phyloP scores from a whole-genome alignment of 2,329 filamentous ascomycete species.

The Paecilomyces niveus region DNA sequence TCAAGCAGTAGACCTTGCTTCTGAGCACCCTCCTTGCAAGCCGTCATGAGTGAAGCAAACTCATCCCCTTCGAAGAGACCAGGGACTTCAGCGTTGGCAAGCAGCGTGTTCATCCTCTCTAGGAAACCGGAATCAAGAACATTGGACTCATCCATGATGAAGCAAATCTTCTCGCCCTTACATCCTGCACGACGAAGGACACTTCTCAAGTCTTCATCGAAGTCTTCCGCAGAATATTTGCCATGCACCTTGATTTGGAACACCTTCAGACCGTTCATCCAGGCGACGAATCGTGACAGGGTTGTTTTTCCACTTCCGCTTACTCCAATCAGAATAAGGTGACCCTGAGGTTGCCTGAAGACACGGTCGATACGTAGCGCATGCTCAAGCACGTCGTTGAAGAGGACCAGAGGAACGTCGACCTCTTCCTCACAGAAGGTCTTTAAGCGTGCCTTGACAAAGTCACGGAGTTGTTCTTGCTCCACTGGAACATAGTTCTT shows the following conservation, averaged over 20 bases:
- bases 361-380: slow-evolving; percentile 97
- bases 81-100: slow-evolving; percentile 98
- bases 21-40: slow-evolving; percentile 96
- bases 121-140: slow-evolving; percentile 97
- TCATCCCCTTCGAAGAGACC: slow-evolving; percentile 99
- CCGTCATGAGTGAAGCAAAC: slow-evolving; percentile 96
- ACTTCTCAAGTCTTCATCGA: slow-evolving; percentile 92
- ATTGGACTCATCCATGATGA: slow-evolving; percentile 99
- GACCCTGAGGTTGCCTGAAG: slow-evolving; percentile 95
- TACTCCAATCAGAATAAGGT: slow-evolving; percentile 96
- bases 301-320: slow-evolving; percentile 99
- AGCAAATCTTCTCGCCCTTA: slow-evolving; percentile 99
- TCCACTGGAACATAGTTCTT: slow-evolving; percentile 98
- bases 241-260: slow-evolving; percentile 99
- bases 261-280: slow-evolving; percentile 99
- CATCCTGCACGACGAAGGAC: slow-evolving; percentile 90
- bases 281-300: slow-evolving; percentile 92
- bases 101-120: slow-evolving; percentile 96
- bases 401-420: slow-evolving; percentile 95
- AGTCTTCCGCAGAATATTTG: slow-evolving; percentile 96
- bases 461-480: slow-evolving; percentile 88
- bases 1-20: slow-evolving; percentile 91
- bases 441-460: slow-evolving; percentile 92
- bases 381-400: slow-evolving; percentile 98
- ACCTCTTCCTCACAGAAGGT: slow-evolving; percentile 99